phyloP scores from a whole-genome alignment of 345 rosid species.

The Zanthoxylum bungeanum region DNA sequence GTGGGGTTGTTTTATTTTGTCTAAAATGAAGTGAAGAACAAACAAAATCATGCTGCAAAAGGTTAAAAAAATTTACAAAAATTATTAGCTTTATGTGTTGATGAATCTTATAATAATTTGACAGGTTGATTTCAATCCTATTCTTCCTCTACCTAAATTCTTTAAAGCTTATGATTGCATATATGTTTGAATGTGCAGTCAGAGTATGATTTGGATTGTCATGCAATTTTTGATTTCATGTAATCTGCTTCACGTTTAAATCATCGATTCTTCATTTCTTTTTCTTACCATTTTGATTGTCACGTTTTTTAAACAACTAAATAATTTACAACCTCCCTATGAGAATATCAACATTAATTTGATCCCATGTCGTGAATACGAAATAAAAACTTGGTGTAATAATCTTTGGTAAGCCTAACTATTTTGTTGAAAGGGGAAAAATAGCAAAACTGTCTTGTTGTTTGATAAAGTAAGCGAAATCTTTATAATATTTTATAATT shows the following conservation, averaged over 20 bases:
- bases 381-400: slow-evolving; percentile 52
- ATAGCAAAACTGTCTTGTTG: no score
- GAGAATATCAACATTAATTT: slow-evolving; percentile 29
- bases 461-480: no score
- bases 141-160: not conserved
- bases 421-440: no score
- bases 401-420: no score
- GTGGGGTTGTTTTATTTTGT: not conserved
- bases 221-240: not conserved
- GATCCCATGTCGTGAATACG: slow-evolving; percentile 41
- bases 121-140: not conserved
- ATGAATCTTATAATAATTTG: not conserved
- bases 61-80: not conserved
- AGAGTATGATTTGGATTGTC: not conserved
- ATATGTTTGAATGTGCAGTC: not conserved
- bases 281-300: no score
- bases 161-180: not conserved
- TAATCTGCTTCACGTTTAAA: not conserved
- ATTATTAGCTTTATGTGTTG: not conserved
- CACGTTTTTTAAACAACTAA: no score
- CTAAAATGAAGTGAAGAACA: not conserved
- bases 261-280: not conserved
- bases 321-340: slow-evolving; percentile 36
- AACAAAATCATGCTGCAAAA: not conserved
- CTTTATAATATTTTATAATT: no score